Evolutionary conservation across 768 basidiomycete genomes (phyloP), one percentile per base, ranked within the genome.

Genomic region (Pleurotus citrinopileatus): DNA sequence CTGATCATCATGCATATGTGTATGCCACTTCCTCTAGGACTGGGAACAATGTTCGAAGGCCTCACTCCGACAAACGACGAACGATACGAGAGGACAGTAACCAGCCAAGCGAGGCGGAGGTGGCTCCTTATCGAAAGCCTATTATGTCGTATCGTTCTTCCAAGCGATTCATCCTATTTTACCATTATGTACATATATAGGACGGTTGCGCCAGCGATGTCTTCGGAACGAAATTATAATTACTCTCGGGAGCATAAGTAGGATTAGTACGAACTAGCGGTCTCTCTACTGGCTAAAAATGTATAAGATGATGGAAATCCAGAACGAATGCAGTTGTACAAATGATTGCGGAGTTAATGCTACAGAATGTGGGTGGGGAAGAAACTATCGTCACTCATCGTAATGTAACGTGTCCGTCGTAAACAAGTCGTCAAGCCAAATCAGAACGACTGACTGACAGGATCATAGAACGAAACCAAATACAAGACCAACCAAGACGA

Each of bases 291-390:
- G 26, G 43, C 7, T 44, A 44, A 17, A 44, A 44, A 44, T 4
- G 12, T 10, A n/a, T 1, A 34, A 34, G 19, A 8, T 6, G 17
- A 8, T 6, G 17, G 19, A 51, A 36, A 34, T 51, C 48, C 34
- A 40, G 48, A 51, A 51, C 48, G 48, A 51, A 51, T 51, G 48
- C 48, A 51, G 22, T 28, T 19, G 23, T 37, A 51, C 48, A 47
- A 47, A 47, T 26, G 45, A 47, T 47, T 47, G 45, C 45, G 20
- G 28, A 15, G 45, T 22, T 51, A 51, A 20, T 51, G 48, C 48
- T 51, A 51, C 48, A 51, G 37, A 45, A 6, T 15, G n/a, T 27
- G 27, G 32, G 13, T 15, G 29, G 12, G 17, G 19, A n/a, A 13
- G 48, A 36, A 20, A n/a, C 20, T 22, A 37, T 40, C 28, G 48